Conservation (phyloP, 179 eudicot genomes). For the Dionaea muscipula region DNA sequence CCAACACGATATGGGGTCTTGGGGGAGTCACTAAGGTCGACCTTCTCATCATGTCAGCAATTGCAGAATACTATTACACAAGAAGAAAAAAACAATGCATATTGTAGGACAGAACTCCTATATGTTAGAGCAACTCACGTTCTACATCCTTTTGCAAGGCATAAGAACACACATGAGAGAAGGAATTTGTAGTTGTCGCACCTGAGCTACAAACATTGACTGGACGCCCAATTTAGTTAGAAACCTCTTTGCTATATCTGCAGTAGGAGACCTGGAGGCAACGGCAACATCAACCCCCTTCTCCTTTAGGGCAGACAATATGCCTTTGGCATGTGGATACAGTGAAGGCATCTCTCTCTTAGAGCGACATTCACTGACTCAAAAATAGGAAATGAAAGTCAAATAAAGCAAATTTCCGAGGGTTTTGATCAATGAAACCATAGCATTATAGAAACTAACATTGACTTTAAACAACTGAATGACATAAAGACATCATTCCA, state of each 20-base stretch:
- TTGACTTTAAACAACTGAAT: background rate
- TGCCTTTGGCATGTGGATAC: conserved; percentile 88
- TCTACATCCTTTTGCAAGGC: background rate
- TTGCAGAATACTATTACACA: no score
- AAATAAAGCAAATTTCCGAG: background rate
- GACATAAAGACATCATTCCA: background rate
- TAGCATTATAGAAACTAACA: background rate
- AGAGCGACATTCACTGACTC: conserved; percentile 80
- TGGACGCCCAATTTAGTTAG: conserved; percentile 66
- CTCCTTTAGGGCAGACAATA: conserved; percentile 73
- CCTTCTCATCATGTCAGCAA: no score
- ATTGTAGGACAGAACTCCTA: no score
- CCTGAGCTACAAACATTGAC: conserved; percentile 86
- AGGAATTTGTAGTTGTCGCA: conserved; percentile 16
- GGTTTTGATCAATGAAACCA: background rate
- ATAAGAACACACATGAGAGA: background rate
- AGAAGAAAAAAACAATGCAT: no score
- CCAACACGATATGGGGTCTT: no score
- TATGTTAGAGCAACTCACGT: background rate
- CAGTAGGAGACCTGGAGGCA: conserved; percentile 96
- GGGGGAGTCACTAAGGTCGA: no score
- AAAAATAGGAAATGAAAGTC: background rate
- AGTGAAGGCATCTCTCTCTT: conserved; percentile 65
- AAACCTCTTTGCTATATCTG: conserved; percentile 79
- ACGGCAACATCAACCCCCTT: conserved; percentile 75